Evolutionary conservation across 805 yeast genomes (phyloP), one percentile per base, ranked within the genome.

Genomic region (Zygosaccharomyces lentus): DNA sequence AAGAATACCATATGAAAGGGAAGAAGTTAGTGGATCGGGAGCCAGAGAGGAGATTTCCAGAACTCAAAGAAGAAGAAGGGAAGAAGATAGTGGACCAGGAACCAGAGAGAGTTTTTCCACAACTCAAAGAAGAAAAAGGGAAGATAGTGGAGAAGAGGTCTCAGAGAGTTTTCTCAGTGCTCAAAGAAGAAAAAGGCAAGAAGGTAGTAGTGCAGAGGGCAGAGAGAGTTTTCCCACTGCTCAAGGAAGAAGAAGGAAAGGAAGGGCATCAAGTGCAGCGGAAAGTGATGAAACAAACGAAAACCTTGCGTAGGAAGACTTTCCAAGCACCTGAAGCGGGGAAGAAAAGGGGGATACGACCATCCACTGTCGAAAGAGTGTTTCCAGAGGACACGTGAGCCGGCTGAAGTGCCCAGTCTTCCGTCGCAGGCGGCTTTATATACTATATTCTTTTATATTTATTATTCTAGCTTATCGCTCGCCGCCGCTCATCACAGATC

Each of bases 211-310:
- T 24, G 31, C 40, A 27, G 31, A 36, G 29, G 30, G 37, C 48
- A 25, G 47, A 43, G 8, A 37, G 47, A 37, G 36, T 45, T 9
- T 45, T 45, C 29, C 48, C 44, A 12, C n/a, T n/a, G n/a, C n/a
- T n/a, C 21, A 5, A 19, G 21, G 31, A 19, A 10, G 23, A 26
- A 10, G 15, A n/a, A 15, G 26, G 13, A 6, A 30, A 38, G 21
- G 9, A 26, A 17, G 29, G 19, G 19, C 34, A 31, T 15, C 34
- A 31, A 9, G 19, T 15, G 17, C 34, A 31, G 15, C 34, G n/a
- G 17, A 16, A 31, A 12, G 15, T 19, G 21, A 19, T n/a, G n/a
- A n/a, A n/a, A n/a, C n/a, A n/a, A n/a, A n/a, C 13, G 32, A 29
- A 6, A 13, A 29, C 8, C 3, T 3, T 16, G 15, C 10, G 16